Conservation (phyloP, 495 filamentous ascomycete species). For the Penicillium lividum region DNA sequence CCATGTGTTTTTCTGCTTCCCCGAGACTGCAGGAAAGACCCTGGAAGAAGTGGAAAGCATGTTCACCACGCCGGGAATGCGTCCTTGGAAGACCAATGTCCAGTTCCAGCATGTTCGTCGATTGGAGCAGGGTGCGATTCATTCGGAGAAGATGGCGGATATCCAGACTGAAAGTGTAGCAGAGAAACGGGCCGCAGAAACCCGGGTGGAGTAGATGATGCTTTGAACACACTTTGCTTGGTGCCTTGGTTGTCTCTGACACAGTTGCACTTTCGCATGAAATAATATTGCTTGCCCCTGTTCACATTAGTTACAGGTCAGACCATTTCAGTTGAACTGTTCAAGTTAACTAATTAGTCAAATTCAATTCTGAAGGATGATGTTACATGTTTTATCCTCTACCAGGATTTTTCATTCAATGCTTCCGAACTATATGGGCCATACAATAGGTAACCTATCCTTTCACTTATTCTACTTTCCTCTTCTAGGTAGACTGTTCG, state of each 20-base stretch:
- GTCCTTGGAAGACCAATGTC: slow-evolving; percentile 67
- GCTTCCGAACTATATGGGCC: no score
- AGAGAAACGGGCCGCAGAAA: neutral
- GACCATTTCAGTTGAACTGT: no score
- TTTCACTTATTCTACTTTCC: no score
- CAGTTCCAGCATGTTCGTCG: slow-evolving; percentile 32
- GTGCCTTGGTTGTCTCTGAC: neutral
- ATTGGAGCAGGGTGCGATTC: slow-evolving; percentile 32
- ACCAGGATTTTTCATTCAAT: no score
- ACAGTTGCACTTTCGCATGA: neutral
- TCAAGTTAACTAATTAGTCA: no score
- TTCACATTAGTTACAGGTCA: no score
- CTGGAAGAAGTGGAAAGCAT: slow-evolving; percentile 74
- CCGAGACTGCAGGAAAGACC: slow-evolving; percentile 79
- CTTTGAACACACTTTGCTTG: neutral
- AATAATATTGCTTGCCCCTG: neutral
- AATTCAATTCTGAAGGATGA: no score
- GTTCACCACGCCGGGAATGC: slow-evolving; percentile 63
- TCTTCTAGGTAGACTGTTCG: no score
- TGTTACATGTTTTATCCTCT: no score
- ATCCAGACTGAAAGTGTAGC: slow-evolving; percentile 16
- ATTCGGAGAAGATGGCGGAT: slow-evolving; percentile 29
- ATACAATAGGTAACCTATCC: no score
- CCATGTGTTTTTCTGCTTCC: slow-evolving; percentile 81
- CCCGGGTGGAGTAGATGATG: neutral